Evolutionary conservation across 176 grass and related monocot genomes (phyloP).

Genomic region (Oryza rufipogon): DNA sequence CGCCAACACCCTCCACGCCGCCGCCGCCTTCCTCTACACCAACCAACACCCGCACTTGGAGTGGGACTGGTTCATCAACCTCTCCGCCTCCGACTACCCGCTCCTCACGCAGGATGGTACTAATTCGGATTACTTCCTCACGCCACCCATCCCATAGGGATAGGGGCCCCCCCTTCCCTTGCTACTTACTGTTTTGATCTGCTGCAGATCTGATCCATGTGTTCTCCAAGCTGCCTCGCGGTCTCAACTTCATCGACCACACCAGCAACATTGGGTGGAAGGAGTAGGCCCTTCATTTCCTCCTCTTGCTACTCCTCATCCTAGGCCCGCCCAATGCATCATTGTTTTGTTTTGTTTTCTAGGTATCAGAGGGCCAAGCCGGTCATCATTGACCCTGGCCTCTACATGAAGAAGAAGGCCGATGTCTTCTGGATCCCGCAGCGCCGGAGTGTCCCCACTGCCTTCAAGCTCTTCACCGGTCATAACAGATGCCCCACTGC

Average conservation of each 20-base stretch:
- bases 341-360: not conserved
- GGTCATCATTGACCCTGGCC: conserved; percentile 70
- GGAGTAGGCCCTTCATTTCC: conserved; percentile 35
- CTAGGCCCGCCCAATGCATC: not conserved
- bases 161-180: too few species aligned
- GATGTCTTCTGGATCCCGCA: conserved; percentile 73
- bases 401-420: conserved; percentile 62
- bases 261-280: conserved; percentile 71
- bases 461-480: conserved; percentile 81
- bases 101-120: conserved; percentile 69
- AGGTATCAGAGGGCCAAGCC: conserved; percentile 73
- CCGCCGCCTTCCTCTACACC: conserved; percentile 47
- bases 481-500: not conserved
- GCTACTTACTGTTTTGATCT: too few species aligned
- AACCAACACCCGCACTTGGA: conserved; percentile 22
- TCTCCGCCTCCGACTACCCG: conserved; percentile 64
- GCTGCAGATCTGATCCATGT: conserved; percentile 66
- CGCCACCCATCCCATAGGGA: too few species aligned
- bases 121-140: too few species aligned
- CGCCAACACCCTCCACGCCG: conserved; percentile 70
- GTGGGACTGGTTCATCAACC: conserved; percentile 76
- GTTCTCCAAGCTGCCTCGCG: conserved; percentile 63
- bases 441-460: conserved; percentile 60
- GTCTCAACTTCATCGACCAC: conserved; percentile 71
- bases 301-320: not conserved